Percentiles rank a stretch among this genome's conserved stretches.
phyloP scores from a whole-genome alignment of 768 basidiomycete species.

The Suillus ampliporus region DNA sequence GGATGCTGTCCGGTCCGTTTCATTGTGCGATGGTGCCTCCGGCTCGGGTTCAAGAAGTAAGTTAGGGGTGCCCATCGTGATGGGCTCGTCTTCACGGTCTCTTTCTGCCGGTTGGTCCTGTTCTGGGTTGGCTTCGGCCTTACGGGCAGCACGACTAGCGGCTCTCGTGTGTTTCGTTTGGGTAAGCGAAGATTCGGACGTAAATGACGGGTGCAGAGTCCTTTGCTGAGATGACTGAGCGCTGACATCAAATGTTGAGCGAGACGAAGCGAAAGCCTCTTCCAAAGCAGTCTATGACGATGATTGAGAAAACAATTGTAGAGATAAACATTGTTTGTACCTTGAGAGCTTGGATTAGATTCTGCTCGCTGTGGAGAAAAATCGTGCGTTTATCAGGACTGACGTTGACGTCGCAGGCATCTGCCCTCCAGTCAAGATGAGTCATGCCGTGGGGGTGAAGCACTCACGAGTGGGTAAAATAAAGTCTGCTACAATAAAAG shows the following conservation, averaged over 20 bases:
- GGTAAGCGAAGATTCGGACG: slow-evolving; percentile 18
- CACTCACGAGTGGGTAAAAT: slow-evolving; percentile 75
- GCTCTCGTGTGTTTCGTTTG: slow-evolving; percentile 16
- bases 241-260: slow-evolving; percentile 74
- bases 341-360: slow-evolving; percentile 79
- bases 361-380: slow-evolving; percentile 85
- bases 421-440: slow-evolving; percentile 41
- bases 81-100: slow-evolving; percentile 7
- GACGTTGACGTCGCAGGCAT: slow-evolving; percentile 90
- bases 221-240: slow-evolving; percentile 27
- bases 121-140: neutral
- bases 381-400: slow-evolving; percentile 97
- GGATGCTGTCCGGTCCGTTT: slow-evolving; percentile 24
- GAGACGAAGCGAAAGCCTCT: slow-evolving; percentile 63
- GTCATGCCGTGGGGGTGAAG: neutral
- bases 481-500: slow-evolving; percentile 86
- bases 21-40: neutral
- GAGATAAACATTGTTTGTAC: slow-evolving; percentile 42
- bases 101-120: neutral
- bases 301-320: neutral
- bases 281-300: slow-evolving; percentile 65
- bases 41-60: slow-evolving; percentile 16
- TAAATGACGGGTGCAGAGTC: slow-evolving; percentile 3
- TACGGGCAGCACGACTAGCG: neutral
- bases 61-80: slow-evolving; percentile 18